Percentiles rank a stretch among this genome's conserved stretches.
phyloP scores from a whole-genome alignment of 2,329 filamentous ascomycete genomes.

The Pestalotiopsis sp. region DNA sequence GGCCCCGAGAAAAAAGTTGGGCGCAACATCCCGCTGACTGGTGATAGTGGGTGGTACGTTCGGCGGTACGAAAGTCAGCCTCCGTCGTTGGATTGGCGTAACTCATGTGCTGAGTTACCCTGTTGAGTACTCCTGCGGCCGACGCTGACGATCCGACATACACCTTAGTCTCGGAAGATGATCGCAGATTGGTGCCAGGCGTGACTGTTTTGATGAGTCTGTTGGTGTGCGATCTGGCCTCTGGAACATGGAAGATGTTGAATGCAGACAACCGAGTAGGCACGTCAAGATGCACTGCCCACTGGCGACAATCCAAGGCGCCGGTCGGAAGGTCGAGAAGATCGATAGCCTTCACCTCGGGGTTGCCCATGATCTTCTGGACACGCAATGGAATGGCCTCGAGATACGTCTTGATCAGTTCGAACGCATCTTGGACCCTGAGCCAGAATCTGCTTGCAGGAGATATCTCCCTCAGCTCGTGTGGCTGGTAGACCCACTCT shows the following conservation, averaged over 20 bases:
- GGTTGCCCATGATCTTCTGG: not conserved
- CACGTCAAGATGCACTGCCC: not conserved
- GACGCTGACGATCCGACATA: not conserved
- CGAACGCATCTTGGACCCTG: not conserved
- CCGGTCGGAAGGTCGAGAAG: not conserved
- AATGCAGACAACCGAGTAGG: not conserved
- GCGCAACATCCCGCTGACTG: not conserved
- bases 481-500: not conserved
- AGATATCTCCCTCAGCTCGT: not conserved
- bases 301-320: not conserved
- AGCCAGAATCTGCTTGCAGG: not conserved
- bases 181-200: no score
- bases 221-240: not conserved
- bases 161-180: not conserved
- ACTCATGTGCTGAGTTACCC: not conserved
- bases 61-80: not conserved
- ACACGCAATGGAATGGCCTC: not conserved
- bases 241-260: not conserved
- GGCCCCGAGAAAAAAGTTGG: not conserved
- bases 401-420: not conserved
- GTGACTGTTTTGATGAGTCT: not conserved
- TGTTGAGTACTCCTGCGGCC: no score
- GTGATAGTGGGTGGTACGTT: not conserved
- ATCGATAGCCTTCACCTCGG: not conserved
- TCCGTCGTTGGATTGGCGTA: not conserved